Base-by-base conservation (phyloP, 2,329 filamentous ascomycete genomes). In the Penicillium digitatum region DNA sequence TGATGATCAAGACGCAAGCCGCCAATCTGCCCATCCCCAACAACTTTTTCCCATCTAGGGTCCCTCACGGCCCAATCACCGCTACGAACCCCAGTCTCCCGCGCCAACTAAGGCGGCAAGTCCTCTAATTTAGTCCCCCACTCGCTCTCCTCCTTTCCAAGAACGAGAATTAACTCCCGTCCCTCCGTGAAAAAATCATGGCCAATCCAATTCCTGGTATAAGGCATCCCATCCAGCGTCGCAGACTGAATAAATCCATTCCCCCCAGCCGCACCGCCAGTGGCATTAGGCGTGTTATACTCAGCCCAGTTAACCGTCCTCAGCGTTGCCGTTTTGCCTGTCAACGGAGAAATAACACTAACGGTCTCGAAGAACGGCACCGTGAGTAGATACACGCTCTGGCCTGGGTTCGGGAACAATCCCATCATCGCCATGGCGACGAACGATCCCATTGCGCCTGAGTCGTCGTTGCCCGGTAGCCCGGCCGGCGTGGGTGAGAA, bases 151-250 rank as follows among this genome's bases (percentile, higher is more conserved):
- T 78, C 78, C 11, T 64, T 68, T 0, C 86, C 86, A 10, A 89
- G 71, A 5, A 78, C 81, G 48, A 89, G 73, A 48, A 88, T 84
- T 47, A 89, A 72, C 56, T 84, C 79, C 29, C 81, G 80, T 0
- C 87, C 87, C 35, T 87, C 78, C 0, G 82, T 76, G 66, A 88
- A 89, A 64, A 89, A 89, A 40, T 77, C 80, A 70, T 89, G 87
- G 35, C 81, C 78, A 12, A 89, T 73, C 85, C 86, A 89, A 67
- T 82, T 89, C 69, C 76, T 81, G 0, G 76, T 81, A 62, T 86
- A 89, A 0, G 75, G 70, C 61, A 76, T 57, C 1, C 87, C 86
- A 63, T 89, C 69, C 27, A 89, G 70, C 2, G 78, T 87, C 2
- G 83, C 87, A 40, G 75, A 83, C 73, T 88, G 85, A n/a, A 89